Evolutionary conservation across 1,139 yeast species (phyloP), one percentile per base, ranked within the genome.

Genomic region (Taiozyma sp.): DNA sequence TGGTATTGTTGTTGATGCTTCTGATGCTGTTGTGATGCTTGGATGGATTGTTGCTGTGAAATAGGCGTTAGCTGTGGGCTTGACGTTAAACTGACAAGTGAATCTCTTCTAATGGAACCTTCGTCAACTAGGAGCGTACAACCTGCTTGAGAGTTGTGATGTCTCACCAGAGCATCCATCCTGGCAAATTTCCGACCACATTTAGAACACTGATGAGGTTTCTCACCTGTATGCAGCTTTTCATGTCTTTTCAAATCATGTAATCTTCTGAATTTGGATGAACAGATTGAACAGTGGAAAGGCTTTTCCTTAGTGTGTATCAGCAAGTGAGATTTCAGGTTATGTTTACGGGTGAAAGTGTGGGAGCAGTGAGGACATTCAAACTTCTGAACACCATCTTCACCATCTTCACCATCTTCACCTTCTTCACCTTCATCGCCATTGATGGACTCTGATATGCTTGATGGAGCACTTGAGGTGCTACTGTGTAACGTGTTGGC

Each of bases 201-300:
- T 50, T 72, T 71, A 10, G 68, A 70, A 66, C 96, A 87, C 36
- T 67, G 68, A 63, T 71, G 84, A 1, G 93, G 92, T 64, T 80
- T 83, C 58, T 82, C 90, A 41, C 93, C 93, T 0, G 91, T 80
- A 63, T 88, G 96, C 38, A 84, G 72, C 65, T 84, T 84, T 56
- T 80, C 80, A 63, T 88, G 96, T 45, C 96, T 74, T 63, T 83
- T 85, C 59, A 87, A 73, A 65, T 88, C 96, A 65, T 87, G 93
- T 40, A 82, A 77, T 43, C 96, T 73, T 54, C 95, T 75, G 64
- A 88, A 88, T 58, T 75, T 78, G 48, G 79, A 71, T 51, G 76
- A 72, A 62, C 96, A 88, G 16, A 78, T 76, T n/a, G 76, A 61
- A 66, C 96, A 88, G 28, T 72, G 69, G 67, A 79, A 89, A 2